phyloP scores from a whole-genome alignment of 2,329 filamentous ascomycete species.

The Helminthosporium solani region DNA sequence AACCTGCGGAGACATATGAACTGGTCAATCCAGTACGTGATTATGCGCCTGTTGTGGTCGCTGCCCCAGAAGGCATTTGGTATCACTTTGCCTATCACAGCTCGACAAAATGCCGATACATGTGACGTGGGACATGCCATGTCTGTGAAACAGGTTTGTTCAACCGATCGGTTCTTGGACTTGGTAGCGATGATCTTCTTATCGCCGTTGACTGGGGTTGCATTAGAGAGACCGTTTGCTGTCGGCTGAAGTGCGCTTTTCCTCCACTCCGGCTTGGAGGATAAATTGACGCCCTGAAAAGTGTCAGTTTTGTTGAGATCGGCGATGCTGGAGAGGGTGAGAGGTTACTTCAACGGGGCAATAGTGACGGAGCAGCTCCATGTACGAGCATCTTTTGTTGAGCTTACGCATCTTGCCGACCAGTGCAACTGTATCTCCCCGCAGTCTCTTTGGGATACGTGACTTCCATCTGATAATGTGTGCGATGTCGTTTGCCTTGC shows the following conservation, averaged over 20 bases:
- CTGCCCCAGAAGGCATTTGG: conserved; percentile 74
- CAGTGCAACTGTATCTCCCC: conserved; percentile 61
- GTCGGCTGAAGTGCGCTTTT: conserved; percentile 23
- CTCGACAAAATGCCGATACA: conserved; percentile 85
- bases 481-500: conserved; percentile 17
- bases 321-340: background rate
- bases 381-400: conserved; percentile 76
- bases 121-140: conserved; percentile 66
- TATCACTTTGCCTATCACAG: conserved; percentile 70
- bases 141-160: conserved; percentile 55
- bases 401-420: conserved; percentile 67
- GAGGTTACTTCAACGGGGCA: conserved; percentile 60
- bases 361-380: conserved; percentile 75
- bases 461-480: conserved; percentile 38
- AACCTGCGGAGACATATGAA: conserved; percentile 79
- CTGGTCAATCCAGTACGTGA: conserved; percentile 70
- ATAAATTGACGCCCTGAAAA: conserved; percentile 25
- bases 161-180: conserved; percentile 11
- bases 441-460: conserved; percentile 64
- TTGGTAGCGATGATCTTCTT: conserved; percentile 4
- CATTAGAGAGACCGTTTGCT: conserved; percentile 7
- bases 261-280: conserved; percentile 28
- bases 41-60: conserved; percentile 61
- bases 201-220: conserved; percentile 6
- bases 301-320: conserved; percentile 14